Conservation (phyloP, 2,329 filamentous ascomycete genomes). For the Claviceps maximensis region DNA sequence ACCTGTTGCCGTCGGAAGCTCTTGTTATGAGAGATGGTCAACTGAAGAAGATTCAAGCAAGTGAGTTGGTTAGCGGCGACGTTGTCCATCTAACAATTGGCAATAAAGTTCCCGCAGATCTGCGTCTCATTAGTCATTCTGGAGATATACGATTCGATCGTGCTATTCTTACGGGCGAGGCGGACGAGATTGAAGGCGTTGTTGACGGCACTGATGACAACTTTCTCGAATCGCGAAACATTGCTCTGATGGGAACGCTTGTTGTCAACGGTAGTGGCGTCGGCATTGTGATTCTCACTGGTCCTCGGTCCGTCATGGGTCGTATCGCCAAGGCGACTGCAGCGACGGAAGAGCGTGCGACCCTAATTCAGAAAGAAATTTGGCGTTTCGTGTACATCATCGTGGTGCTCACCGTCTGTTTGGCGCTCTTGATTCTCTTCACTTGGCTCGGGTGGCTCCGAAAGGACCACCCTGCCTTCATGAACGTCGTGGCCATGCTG, state of each 20-base stretch:
- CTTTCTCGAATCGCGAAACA: slow-evolving; percentile 29
- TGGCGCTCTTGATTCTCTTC: slow-evolving; percentile 28
- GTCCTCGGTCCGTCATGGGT: slow-evolving; percentile 27
- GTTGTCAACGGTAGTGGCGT: slow-evolving; percentile 27
- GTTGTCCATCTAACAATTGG: slow-evolving; percentile 32
- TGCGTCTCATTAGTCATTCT: slow-evolving; percentile 28
- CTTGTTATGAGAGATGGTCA: slow-evolving; percentile 31
- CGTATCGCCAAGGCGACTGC: slow-evolving; percentile 25
- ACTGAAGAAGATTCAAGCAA: slow-evolving; percentile 24
- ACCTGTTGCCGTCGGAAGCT: slow-evolving; percentile 30
- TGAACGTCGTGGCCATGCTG: slow-evolving; percentile 29
- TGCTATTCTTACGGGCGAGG: slow-evolving; percentile 28
- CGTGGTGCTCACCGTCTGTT: slow-evolving; percentile 22
- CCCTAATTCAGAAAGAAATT: slow-evolving; percentile 29
- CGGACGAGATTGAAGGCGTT: slow-evolving; percentile 27
- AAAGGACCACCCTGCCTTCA: slow-evolving; percentile 21
- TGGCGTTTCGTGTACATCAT: slow-evolving; percentile 30
- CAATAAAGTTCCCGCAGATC: slow-evolving; percentile 34
- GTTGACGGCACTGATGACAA: slow-evolving; percentile 26
- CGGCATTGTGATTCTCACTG: slow-evolving; percentile 28
- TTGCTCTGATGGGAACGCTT: slow-evolving; percentile 29
- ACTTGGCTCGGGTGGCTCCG: slow-evolving; percentile 31
- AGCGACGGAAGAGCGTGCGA: slow-evolving; percentile 22
- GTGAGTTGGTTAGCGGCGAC: slow-evolving; percentile 32
- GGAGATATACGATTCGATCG: slow-evolving; percentile 30